Percentiles rank a stretch among this genome's conserved stretches.
Conservation (phyloP, 225 moss, liverwort and hornwort species). For the Antitrichia curtipendula region DNA sequence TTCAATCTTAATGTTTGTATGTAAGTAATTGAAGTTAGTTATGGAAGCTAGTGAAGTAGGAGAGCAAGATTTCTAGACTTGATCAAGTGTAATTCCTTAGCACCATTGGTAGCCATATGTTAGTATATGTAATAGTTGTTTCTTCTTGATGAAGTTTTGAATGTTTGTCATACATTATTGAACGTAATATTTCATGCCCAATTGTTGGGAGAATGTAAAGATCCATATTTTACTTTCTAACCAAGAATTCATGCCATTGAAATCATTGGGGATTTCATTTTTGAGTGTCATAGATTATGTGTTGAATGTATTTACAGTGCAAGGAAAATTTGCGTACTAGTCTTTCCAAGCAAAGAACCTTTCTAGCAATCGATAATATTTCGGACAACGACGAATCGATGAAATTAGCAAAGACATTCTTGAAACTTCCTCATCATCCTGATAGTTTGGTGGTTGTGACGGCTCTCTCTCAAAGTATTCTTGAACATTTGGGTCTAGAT, state of each 20-base stretch:
- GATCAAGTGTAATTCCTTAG: background rate
- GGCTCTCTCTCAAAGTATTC: background rate
- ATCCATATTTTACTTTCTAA: background rate
- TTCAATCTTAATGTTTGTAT: background rate
- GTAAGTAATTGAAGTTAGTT: background rate
- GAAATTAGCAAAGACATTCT: no score
- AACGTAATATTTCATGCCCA: background rate
- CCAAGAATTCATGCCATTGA: background rate
- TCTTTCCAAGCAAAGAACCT: background rate
- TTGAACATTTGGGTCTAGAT: background rate
- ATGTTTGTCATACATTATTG: background rate
- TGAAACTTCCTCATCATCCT: background rate
- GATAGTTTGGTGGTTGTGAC: background rate
- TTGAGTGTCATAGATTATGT: no score
- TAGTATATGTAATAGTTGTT: background rate
- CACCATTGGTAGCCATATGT: background rate
- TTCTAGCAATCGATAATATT: background rate
- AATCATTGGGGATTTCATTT: no score
- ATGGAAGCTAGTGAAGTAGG: background rate
- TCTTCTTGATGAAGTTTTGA: background rate
- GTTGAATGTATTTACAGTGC: background rate
- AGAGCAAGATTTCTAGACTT: background rate
- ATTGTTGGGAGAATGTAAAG: background rate
- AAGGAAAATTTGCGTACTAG: rapidly evolving
- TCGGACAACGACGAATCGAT: background rate